Conservation (phyloP, 352 stramenopile species). For the Globisporangium barbulae region DNA sequence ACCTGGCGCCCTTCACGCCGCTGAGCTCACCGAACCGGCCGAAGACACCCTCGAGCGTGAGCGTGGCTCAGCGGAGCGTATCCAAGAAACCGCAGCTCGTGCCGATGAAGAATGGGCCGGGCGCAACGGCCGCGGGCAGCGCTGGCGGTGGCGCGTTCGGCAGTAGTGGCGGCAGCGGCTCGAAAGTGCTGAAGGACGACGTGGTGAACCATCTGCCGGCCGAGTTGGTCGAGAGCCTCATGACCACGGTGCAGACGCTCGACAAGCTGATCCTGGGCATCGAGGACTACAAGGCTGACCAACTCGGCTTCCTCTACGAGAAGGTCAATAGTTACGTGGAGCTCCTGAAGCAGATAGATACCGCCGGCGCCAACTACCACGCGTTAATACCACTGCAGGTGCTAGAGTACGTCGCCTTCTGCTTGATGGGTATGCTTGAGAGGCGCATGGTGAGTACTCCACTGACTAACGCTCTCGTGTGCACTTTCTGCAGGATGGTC, state of each 20-base stretch:
- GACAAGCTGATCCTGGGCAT: slow-evolving; percentile 60
- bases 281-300: slow-evolving; percentile 57
- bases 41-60: slow-evolving; percentile 51
- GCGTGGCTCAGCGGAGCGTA: slow-evolving; percentile 16
- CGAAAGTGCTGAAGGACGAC: slow-evolving; percentile 47
- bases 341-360: slow-evolving; percentile 49
- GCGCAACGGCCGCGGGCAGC: neutral
- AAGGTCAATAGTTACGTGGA: slow-evolving; percentile 63
- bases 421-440: neutral
- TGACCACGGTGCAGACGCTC: slow-evolving; percentile 58
- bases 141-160: slow-evolving; percentile 4
- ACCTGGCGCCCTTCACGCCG: slow-evolving; percentile 65
- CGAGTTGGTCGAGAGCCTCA: slow-evolving; percentile 53
- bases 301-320: slow-evolving; percentile 55
- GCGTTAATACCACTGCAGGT: slow-evolving; percentile 61
- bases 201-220: slow-evolving; percentile 53
- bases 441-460: neutral
- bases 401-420: slow-evolving; percentile 35
- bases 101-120: slow-evolving; percentile 33
- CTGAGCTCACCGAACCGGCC: slow-evolving; percentile 49
- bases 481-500: slow-evolving; percentile 33
- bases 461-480: neutral
- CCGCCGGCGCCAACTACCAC: slow-evolving; percentile 38
- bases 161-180: slow-evolving; percentile 17
- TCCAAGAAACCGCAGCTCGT: slow-evolving; percentile 54